Base-by-base conservation (phyloP, 1,139 yeast species). In the Hemisphaericaspora xylofermentans region DNA sequence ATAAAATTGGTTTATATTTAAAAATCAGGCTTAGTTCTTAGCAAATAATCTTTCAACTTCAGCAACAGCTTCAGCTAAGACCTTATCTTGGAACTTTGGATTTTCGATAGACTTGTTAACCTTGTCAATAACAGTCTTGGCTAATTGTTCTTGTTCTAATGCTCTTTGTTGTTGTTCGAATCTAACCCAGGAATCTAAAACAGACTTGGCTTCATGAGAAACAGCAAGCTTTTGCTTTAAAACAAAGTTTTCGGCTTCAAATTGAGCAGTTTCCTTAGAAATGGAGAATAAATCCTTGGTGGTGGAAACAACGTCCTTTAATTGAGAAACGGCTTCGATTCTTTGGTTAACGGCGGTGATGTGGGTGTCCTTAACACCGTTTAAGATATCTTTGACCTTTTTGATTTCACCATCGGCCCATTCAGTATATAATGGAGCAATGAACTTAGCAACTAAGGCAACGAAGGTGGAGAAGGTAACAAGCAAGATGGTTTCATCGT, bases 121-220 rank as follows among this genome's bases (percentile, higher is more conserved):
- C 78, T 88, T 89, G 46, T 88, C 75, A 63, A 89, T 85, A 54
- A 93, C 96, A 45, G 91, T 66, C 65, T 85, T 76, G 60, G 95
- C 83, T 61, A 93, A 82, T 71, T 88, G 96, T 68, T 83, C 81
- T 78, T 93, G 98, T 78, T 93, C 96, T 63, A 84, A 74, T 78
- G 88, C 96, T 76, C 98, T 93, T 59, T 91, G 94, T 65, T 88
- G 91, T 56, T 88, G 85, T 78, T 93, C 98, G 71, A 87, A 88
- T 82, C 98, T 88, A 58, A 89, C 98, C 98, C 98, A 93, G 28
- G 98, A 88, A 73, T 93, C 98, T 65, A 93, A 82, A 47, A 93
- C 95, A 45, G 95, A 73, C 77, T 86, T 89, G 61, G 98, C 98
- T 76, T 89, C 96, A 48, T 74, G 58, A 47, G 95, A 93, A 57